Base-by-base conservation (phyloP, 768 basidiomycete species). In the Tubosaeta sp. region DNA sequence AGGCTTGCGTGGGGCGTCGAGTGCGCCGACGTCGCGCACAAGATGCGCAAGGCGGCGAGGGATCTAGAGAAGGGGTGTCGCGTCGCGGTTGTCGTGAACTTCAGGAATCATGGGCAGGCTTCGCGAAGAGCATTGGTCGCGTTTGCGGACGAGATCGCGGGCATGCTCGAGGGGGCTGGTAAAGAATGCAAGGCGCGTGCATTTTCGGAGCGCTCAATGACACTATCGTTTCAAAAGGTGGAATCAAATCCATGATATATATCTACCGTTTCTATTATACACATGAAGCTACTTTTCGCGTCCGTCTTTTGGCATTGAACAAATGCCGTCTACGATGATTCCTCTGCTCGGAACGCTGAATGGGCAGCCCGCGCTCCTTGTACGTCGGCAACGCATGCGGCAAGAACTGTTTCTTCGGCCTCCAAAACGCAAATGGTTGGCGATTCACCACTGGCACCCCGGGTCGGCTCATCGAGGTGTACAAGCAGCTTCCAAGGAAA, bases 1-100 rank as follows among this genome's bases (percentile, higher is more conserved):
- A 85, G 87, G 68, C 62, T 92, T 43, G 81, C 83, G 12, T 92
- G 88, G 86, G 74, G 72, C 3, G 78, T 83, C 12, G 80, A 71
- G 7, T 56, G 65, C 29, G 79, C 75, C 7, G 91, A 93, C 60
- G 60, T 84, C 17, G 73, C 72, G 34, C 85, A 85, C 66, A 91
- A 89, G 65, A 53, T 91, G 32, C 73, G 71, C 48, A 84, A 83
- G 65, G 78, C 76, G 19, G 66, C 72, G 46, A 71, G 76, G 47
- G 78, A 85, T 35, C 67, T 93, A 50, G 78, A 77, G 58, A 81
- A 81, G 56, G 86, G 86, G 0, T 66, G 72, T 31, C 71, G 77
- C 9, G 79, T 91, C 51, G 74, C 79, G 50, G 58, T 93, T 26
- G 69, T 77, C 3, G 78, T 86, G 58, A 66, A 72, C 22, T 70